Conservation (phyloP, 2,329 filamentous ascomycete genomes). For the Cylindrodendrum hubeiense region DNA sequence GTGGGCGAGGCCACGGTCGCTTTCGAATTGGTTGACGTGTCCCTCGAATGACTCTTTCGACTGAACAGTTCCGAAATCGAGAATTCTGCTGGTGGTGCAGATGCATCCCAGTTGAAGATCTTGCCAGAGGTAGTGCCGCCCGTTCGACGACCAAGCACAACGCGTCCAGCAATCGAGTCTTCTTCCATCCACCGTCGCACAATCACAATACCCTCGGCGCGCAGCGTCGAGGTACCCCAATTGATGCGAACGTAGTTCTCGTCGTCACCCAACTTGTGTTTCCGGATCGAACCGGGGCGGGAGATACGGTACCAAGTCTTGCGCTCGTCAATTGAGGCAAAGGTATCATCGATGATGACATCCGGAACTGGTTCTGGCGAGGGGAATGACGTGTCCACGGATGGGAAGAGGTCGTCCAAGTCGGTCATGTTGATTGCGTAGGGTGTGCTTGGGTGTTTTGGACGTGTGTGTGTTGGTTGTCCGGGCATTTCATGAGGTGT, state of each 20-base stretch:
- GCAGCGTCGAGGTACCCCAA: slow-evolving; percentile 68
- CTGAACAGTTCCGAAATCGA: slow-evolving; percentile 54
- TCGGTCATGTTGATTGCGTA: slow-evolving; percentile 51
- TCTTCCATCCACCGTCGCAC: slow-evolving; percentile 77
- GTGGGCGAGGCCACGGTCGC: slow-evolving; percentile 42
- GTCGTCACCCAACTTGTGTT: slow-evolving; percentile 68
- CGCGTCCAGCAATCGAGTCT: slow-evolving; percentile 68
- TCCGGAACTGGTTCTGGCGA: slow-evolving; percentile 57
- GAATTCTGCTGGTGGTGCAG: slow-evolving; percentile 63
- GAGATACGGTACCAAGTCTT: slow-evolving; percentile 76
- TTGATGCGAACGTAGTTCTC: slow-evolving; percentile 70
- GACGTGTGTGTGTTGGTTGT: neutral
- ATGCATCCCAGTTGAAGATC: slow-evolving; percentile 73
- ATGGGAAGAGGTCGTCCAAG: slow-evolving; percentile 50
- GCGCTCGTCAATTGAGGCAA: slow-evolving; percentile 67
- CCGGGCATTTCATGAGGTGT: neutral
- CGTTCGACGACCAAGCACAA: slow-evolving; percentile 52
- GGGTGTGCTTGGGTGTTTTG: slow-evolving; percentile 28
- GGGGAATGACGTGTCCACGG: slow-evolving; percentile 35
- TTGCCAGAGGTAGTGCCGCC: slow-evolving; percentile 56
- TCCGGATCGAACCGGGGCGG: slow-evolving; percentile 68
- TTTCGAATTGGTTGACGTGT: slow-evolving; percentile 40
- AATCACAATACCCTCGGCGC: slow-evolving; percentile 66
- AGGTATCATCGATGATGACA: slow-evolving; percentile 63
- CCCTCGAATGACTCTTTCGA: slow-evolving; percentile 43